These are phyloP conservation scores for Eurotiales sp. DNA, from an alignment of 2,329 filamentous ascomycete species.

Conservation along the genomic window DNA sequence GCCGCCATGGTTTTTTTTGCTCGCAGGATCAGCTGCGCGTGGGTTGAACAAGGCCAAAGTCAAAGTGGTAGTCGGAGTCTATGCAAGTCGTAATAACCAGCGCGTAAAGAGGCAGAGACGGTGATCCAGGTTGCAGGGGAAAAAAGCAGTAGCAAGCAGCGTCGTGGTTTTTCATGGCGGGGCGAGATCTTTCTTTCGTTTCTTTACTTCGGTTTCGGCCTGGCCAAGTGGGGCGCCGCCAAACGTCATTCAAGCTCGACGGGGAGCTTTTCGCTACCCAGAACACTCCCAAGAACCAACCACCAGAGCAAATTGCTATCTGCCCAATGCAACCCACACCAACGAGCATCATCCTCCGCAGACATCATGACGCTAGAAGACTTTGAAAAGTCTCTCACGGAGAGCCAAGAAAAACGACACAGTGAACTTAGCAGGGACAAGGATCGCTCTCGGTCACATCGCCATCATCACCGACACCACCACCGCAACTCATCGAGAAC, in stretches of 20 bases:
- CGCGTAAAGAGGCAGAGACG: not conserved
- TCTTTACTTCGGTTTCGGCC: conserved; percentile 24
- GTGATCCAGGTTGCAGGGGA: too few relatives aligned
- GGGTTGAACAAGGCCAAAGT: not conserved
- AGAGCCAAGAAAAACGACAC: conserved; percentile 45
- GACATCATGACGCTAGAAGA: conserved; percentile 59
- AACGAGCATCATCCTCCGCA: too few relatives aligned
- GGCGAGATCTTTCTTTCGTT: conserved; percentile 9
- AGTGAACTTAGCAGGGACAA: conserved; percentile 26
- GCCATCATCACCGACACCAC: conserved; percentile 41
- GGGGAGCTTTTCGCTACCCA: not conserved
- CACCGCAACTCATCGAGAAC: conserved; percentile 37
- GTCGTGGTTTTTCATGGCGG: conserved; percentile 20
- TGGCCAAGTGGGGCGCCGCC: conserved; percentile 13
- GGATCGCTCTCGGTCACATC: conserved; percentile 34
- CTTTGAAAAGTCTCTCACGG: conserved; percentile 73
- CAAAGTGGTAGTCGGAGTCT: not conserved
- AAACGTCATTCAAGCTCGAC: conserved; percentile 28
- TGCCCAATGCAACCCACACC: too few relatives aligned
- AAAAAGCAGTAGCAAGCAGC: too few relatives aligned
- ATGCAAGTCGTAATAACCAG: not conserved
- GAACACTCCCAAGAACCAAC: too few relatives aligned
- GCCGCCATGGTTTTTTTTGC: conserved; percentile 2
- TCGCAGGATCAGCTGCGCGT: not conserved
- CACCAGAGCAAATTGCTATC: too few relatives aligned